A percentile compares a stretch with the other conserved stretches of the same genome.
Evolutionary conservation across 1,139 yeast species (phyloP).

Genomic region (Geotrichum bryndzae): DNA sequence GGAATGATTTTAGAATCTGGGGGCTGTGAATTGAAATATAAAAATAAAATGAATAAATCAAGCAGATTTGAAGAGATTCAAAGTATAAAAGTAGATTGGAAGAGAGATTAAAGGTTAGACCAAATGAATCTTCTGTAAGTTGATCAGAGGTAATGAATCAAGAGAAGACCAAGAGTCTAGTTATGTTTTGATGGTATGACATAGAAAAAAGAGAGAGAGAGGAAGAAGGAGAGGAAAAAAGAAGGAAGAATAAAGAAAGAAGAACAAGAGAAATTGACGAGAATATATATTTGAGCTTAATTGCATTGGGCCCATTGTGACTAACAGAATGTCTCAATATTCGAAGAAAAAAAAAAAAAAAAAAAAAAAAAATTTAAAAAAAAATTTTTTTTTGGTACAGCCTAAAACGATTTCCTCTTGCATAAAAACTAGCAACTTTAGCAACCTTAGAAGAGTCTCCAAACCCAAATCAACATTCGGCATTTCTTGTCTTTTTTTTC

Average conservation of each 20-base stretch:
- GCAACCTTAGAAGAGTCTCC: not conserved
- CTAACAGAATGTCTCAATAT: not conserved
- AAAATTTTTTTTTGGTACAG: not conserved
- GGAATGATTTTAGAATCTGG: not conserved
- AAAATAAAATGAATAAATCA: not conserved
- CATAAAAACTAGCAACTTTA: not conserved
- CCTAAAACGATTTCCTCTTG: not conserved
- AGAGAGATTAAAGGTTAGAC: constrained; percentile 2
- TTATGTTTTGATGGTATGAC: constrained; percentile 12
- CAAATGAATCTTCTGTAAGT: constrained; percentile 5
- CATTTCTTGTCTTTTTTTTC: not conserved
- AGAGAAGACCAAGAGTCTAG: constrained; percentile 6
- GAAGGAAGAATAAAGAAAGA: not conserved
- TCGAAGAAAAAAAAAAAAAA: not conserved
- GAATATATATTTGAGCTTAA: not conserved
- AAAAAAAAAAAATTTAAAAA: not conserved
- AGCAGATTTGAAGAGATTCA: not conserved
- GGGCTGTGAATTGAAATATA: not conserved
- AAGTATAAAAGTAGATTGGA: not conserved
- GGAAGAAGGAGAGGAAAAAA: constrained; percentile 1
- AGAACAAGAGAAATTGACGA: not conserved
- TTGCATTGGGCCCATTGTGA: not conserved
- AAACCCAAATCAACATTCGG: not conserved
- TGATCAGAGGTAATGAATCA: not conserved
- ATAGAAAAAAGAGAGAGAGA: constrained; percentile 13